A percentile compares a stretch with the other conserved stretches of the same genome.
These are phyloP conservation scores for Taphrina wiesneri DNA, from an alignment of 1,139 yeast genomes.

Conservation along the genomic window DNA sequence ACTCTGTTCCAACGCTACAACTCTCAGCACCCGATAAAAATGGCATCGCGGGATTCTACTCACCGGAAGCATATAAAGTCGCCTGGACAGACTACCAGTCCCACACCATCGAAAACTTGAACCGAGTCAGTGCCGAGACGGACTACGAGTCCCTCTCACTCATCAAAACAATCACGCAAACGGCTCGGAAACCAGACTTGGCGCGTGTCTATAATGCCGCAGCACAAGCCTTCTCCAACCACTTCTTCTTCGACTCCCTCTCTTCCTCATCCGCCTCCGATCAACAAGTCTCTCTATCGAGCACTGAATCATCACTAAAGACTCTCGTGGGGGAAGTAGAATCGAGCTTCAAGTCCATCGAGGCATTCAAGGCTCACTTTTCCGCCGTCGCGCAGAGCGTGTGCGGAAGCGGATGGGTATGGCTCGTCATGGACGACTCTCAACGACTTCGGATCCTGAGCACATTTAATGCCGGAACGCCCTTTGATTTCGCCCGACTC, in stretches of 20 bases:
- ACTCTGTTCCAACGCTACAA: conserved; percentile 19
- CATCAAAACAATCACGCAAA: conserved; percentile 63
- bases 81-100: conserved; percentile 85
- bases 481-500: conserved; percentile 74
- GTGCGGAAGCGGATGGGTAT: conserved; percentile 84
- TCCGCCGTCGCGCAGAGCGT: conserved; percentile 58
- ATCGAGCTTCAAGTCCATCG: conserved; percentile 48
- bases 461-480: conserved; percentile 84
- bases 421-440: conserved; percentile 70
- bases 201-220: conserved; percentile 82
- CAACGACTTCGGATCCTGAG: conserved; percentile 65
- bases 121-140: conserved; percentile 39
- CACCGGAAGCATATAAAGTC: conserved; percentile 63
- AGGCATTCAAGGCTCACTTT: conserved; percentile 57
- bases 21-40: conserved; percentile 11
- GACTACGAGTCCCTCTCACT: conserved; percentile 29
- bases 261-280: conserved; percentile 14
- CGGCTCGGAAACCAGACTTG: conserved; percentile 68
- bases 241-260: conserved; percentile 76
- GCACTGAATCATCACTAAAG: neutral
- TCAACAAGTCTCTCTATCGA: conserved; percentile 35
- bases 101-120: conserved; percentile 51
- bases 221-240: conserved; percentile 90
- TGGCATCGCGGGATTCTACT: conserved; percentile 63
- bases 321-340: conserved; percentile 36